Percentiles rank a stretch among this genome's conserved stretches.
phyloP scores from a whole-genome alignment of 495 filamentous ascomycete genomes.

The Penicillium chermesinum region DNA sequence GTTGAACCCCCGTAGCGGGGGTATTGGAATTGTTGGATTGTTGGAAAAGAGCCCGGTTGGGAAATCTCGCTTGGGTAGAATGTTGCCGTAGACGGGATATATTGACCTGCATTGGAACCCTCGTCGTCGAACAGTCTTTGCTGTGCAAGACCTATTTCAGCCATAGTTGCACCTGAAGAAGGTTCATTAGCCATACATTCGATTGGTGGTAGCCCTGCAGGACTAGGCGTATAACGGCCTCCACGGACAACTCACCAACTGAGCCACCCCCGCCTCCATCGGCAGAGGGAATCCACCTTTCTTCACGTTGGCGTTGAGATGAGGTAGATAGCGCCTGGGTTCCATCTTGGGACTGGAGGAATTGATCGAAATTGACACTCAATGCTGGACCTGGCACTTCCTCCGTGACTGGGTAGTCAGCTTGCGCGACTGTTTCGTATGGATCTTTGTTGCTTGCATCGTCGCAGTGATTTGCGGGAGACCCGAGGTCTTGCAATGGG shows the following conservation, averaged over 20 bases:
- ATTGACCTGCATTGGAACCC: slow-evolving; percentile 12
- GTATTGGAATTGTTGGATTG: slow-evolving; percentile 3
- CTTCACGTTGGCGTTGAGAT: slow-evolving; percentile 37
- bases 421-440: slow-evolving; percentile 9
- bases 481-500: slow-evolving; percentile 11
- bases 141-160: slow-evolving; percentile 36
- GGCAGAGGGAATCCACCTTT: slow-evolving; percentile 34
- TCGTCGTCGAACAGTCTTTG: slow-evolving; percentile 33
- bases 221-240: background rate
- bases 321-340: slow-evolving; percentile 15
- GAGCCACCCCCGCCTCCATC: slow-evolving; percentile 26
- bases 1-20: background rate
- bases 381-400: slow-evolving; percentile 16
- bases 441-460: too few relatives aligned
- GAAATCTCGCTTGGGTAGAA: slow-evolving; percentile 15
- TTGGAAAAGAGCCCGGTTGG: slow-evolving; percentile 18
- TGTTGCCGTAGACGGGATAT: slow-evolving; percentile 14
- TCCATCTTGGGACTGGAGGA: slow-evolving; percentile 32
- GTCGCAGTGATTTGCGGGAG: slow-evolving; percentile 13
- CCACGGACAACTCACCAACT: slow-evolving; percentile 25
- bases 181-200: too few relatives aligned
- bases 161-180: slow-evolving; percentile 32
- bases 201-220: slow-evolving; percentile 2
- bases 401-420: slow-evolving; percentile 4
- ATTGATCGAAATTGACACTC: slow-evolving; percentile 38